A percentile compares a stretch with the other conserved stretches of the same genome.
phyloP scores from a whole-genome alignment of 2,329 filamentous ascomycete genomes.

The Tolypocladium pustulatum region DNA sequence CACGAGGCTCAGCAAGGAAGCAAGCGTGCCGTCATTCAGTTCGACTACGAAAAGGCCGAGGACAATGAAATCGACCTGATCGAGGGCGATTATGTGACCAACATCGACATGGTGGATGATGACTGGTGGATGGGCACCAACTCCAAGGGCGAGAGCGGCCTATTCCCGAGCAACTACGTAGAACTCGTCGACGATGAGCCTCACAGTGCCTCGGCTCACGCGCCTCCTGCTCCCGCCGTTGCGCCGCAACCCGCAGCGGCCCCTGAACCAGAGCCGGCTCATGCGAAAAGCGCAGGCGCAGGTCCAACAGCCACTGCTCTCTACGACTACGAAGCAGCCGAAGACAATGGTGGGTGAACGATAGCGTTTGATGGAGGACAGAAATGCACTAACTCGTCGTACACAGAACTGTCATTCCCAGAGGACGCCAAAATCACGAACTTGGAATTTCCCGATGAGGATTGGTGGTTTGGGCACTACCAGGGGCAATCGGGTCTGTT shows the following conservation, averaged over 20 bases:
- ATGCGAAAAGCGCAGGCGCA: conserved; percentile 22
- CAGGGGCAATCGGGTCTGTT: conserved; percentile 75
- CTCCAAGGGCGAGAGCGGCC: conserved; percentile 66
- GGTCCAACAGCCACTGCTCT: conserved; percentile 70
- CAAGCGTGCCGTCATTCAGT: conserved; percentile 70
- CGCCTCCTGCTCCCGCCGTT: conserved; percentile 21
- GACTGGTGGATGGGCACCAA: conserved; percentile 99
- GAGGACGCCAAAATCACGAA: conserved; percentile 75
- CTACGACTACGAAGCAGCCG: conserved; percentile 94
- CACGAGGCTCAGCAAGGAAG: conserved; percentile 34
- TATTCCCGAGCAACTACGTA: conserved; percentile 97
- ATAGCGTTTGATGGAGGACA: not conserved
- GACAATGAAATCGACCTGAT: conserved; percentile 90
- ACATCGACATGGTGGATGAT: conserved; percentile 95
- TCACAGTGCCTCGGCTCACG: conserved; percentile 17
- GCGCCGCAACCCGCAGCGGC: conserved; percentile 22
- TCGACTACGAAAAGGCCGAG: conserved; percentile 96
- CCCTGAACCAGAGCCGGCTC: conserved; percentile 20
- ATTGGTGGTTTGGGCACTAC: conserved; percentile 95
- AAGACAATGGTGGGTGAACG: conserved; percentile 63
- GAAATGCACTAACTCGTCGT: not conserved
- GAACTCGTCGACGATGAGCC: conserved; percentile 62
- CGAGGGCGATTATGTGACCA: conserved; percentile 78
- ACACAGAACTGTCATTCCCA: conserved; percentile 63
- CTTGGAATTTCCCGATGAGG: conserved; percentile 92